Percentiles rank a stretch among this genome's conserved stretches.
These are phyloP conservation scores for Geotrichum klebahnii DNA, from an alignment of 1,139 yeast genomes.

Conservation along the genomic window DNA sequence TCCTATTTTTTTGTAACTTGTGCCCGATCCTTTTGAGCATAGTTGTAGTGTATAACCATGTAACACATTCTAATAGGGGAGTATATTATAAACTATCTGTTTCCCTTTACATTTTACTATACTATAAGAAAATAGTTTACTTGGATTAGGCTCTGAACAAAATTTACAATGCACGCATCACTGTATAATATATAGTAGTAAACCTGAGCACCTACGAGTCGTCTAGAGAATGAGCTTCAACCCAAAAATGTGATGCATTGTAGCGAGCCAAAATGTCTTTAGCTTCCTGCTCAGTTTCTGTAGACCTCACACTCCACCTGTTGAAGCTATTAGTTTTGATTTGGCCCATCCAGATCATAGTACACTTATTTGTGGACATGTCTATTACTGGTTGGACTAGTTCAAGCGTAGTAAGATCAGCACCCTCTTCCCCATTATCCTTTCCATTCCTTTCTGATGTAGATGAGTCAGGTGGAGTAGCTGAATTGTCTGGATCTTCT, in stretches of 20 bases:
- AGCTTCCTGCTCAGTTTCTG: conserved; percentile 54
- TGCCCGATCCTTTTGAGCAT: neutral
- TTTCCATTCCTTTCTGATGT: neutral
- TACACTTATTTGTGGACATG: conserved; percentile 49
- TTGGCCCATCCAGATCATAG: conserved; percentile 74
- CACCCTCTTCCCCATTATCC: conserved; percentile 12
- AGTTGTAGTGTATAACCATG: too few species aligned
- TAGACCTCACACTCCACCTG: conserved; percentile 57
- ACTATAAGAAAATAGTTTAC: neutral
- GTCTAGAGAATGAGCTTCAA: conserved; percentile 28
- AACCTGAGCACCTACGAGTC: neutral
- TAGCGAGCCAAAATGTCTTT: conserved; percentile 49
- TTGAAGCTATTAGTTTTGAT: conserved; percentile 51
- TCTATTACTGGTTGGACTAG: conserved; percentile 34
- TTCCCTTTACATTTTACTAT: neutral
- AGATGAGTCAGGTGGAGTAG: neutral
- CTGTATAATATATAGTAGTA: neutral
- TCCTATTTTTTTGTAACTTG: neutral
- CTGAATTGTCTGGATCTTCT: conserved; percentile 21
- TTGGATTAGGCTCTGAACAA: neutral
- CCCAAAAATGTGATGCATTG: conserved; percentile 59
- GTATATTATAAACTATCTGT: neutral
- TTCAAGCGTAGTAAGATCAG: neutral
- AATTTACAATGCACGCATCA: too few species aligned
- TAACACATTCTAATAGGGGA: conserved; percentile 1